These are phyloP conservation scores for Saccharomycopsis hybrid DNA, from an alignment of 1,139 yeast species.

Conservation along the genomic window DNA sequence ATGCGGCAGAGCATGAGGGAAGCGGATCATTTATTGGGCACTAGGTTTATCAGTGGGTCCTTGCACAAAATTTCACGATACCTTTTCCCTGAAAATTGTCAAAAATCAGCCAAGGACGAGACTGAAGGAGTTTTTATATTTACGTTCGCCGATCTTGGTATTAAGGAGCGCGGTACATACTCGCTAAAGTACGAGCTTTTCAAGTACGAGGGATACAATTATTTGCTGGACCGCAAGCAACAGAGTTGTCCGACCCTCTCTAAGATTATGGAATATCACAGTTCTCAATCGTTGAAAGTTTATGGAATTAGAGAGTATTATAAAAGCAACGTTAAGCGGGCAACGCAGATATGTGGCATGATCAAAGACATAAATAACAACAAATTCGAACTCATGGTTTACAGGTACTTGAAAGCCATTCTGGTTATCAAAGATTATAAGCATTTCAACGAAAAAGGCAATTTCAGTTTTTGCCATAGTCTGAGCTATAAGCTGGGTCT, in stretches of 20 bases:
- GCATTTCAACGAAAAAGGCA: too few species aligned
- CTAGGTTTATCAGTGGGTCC: neutral
- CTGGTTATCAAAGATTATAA: neutral
- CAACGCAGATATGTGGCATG: neutral
- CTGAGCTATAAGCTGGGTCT: too few species aligned
- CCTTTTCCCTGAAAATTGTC: neutral
- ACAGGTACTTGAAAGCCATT: neutral
- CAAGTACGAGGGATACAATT: constrained; percentile 9
- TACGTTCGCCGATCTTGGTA: constrained; percentile 6
- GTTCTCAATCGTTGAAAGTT: neutral
- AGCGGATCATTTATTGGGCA: neutral
- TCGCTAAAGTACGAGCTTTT: constrained; percentile 5
- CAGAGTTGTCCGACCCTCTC: too few species aligned
- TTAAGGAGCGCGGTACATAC: constrained; percentile 6
- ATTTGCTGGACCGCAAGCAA: neutral
- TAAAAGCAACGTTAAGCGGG: neutral
- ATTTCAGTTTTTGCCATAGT: too few species aligned
- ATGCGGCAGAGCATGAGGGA: too few species aligned
- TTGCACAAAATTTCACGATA: too few species aligned
- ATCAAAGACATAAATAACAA: neutral
- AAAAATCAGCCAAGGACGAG: neutral
- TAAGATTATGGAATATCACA: neutral
- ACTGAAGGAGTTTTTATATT: constrained; percentile 8
- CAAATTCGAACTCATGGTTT: neutral
- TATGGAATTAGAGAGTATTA: constrained; percentile 3